Conservation (phyloP, 768 basidiomycete species). For the Plicaturopsis crispa region DNA sequence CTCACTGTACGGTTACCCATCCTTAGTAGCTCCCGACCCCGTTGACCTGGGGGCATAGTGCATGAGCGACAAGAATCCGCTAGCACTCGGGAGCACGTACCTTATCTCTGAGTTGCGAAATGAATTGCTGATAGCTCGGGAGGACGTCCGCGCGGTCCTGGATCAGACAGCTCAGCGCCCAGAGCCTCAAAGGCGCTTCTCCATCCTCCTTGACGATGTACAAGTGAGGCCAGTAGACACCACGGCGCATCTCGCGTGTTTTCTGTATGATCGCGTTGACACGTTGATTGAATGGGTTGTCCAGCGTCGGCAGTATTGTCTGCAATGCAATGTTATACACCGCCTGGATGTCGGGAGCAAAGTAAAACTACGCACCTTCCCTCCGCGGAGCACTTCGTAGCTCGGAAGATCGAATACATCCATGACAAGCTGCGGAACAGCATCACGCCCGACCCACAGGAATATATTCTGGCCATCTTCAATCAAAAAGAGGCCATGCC, state of each 20-base stretch:
- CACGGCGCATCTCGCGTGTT: slow-evolving; percentile 88
- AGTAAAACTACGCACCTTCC: slow-evolving; percentile 58
- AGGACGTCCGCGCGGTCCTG: slow-evolving; percentile 94
- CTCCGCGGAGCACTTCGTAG: slow-evolving; percentile 86
- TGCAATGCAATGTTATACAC: slow-evolving; percentile 19
- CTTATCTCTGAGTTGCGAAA: slow-evolving; percentile 87
- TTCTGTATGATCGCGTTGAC: slow-evolving; percentile 92
- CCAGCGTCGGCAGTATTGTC: slow-evolving; percentile 84
- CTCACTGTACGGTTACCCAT: no score
- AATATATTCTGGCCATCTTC: slow-evolving; percentile 98
- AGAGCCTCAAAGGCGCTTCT: slow-evolving; percentile 87
- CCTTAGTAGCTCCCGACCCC: slow-evolving; percentile 25
- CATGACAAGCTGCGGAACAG: slow-evolving; percentile 89
- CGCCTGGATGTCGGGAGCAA: not conserved
- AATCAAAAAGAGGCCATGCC: slow-evolving; percentile 93
- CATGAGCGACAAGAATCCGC: not conserved
- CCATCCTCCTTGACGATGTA: slow-evolving; percentile 98
- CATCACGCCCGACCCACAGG: slow-evolving; percentile 97
- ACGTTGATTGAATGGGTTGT: slow-evolving; percentile 94
- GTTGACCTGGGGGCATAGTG: slow-evolving; percentile 12
- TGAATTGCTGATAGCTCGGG: slow-evolving; percentile 95
- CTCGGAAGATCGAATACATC: slow-evolving; percentile 90
- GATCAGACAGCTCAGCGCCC: slow-evolving; percentile 91
- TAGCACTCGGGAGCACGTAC: slow-evolving; percentile 24
- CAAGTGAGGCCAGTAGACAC: slow-evolving; percentile 87